Evolutionary conservation across 768 basidiomycete species (phyloP).

Genomic region (Calocybe indica): DNA sequence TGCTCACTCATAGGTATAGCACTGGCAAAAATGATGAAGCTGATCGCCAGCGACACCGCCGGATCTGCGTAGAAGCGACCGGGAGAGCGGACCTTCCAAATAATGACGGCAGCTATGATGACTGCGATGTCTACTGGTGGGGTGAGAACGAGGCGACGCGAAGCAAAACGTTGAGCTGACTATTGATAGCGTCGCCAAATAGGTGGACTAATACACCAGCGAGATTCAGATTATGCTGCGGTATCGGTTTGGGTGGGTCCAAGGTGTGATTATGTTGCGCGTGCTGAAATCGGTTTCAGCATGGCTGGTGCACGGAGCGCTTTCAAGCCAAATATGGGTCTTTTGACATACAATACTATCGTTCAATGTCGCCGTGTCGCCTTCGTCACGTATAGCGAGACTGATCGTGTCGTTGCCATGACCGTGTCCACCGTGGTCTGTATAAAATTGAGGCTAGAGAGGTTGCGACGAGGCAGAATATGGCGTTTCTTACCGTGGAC

Average conservation of each 20-base stretch:
- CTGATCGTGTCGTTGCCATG: constrained; percentile 20
- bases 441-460: background rate
- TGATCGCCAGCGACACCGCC: constrained; percentile 42
- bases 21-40: constrained; percentile 45
- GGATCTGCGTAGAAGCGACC: constrained; percentile 50
- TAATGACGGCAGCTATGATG: constrained; percentile 42
- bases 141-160: background rate
- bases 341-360: constrained; percentile 23
- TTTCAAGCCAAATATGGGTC: background rate
- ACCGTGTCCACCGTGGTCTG: constrained; percentile 39
- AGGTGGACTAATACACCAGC: constrained; percentile 46
- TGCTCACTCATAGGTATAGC: constrained; percentile 44
- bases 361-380: constrained; percentile 11
- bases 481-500: constrained; percentile 34
- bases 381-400: constrained; percentile 2
- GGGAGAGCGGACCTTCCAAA: constrained; percentile 40
- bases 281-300: constrained; percentile 25
- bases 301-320: background rate
- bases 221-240: constrained; percentile 38
- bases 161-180: constrained; percentile 19
- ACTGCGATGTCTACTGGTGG: constrained; percentile 42
- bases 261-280: constrained; percentile 43
- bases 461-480: background rate
- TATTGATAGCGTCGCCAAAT: constrained; percentile 48
- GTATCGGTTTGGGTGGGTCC: constrained; percentile 25